Percentiles rank a stretch among this genome's conserved stretches.
Conservation (phyloP, 2,329 filamentous ascomycete genomes). For the Ophiostoma triangulosporum region DNA sequence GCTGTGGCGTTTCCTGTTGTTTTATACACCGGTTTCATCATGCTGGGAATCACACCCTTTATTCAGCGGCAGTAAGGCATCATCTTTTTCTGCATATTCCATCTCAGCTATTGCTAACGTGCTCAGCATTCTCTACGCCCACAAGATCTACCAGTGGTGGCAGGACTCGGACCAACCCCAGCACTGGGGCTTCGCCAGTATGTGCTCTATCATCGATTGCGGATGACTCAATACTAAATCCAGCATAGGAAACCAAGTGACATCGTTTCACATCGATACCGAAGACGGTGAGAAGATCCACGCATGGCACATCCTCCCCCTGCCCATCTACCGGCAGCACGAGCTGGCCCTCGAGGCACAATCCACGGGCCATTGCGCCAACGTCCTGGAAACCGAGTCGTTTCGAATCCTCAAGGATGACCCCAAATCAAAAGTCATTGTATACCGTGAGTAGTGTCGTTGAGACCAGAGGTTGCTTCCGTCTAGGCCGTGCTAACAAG, state of each 20-base stretch:
- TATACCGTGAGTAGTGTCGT: slow-evolving; percentile 35
- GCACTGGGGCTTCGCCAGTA: slow-evolving; percentile 75
- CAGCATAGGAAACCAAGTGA: slow-evolving; percentile 76
- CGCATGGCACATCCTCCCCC: slow-evolving; percentile 80
- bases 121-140: slow-evolving; percentile 64
- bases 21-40: slow-evolving; percentile 4
- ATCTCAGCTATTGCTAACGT: neutral
- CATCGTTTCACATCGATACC: slow-evolving; percentile 66
- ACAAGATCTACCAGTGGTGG: slow-evolving; percentile 61
- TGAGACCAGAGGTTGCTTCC: neutral
- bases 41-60: slow-evolving; percentile 48
- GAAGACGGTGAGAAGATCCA: slow-evolving; percentile 67
- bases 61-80: slow-evolving; percentile 65
- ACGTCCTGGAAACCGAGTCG: slow-evolving; percentile 42
- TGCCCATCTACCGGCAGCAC: slow-evolving; percentile 61
- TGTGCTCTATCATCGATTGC: slow-evolving; percentile 19
- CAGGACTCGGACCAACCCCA: slow-evolving; percentile 64
- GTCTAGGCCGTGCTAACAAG: slow-evolving; percentile 8
- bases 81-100: no score
- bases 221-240: no score
- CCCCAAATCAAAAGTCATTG: slow-evolving; percentile 46
- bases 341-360: slow-evolving; percentile 47
- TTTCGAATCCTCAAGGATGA: slow-evolving; percentile 51
- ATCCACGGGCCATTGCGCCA: slow-evolving; percentile 32
- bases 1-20: slow-evolving; percentile 28